Percentiles rank a stretch among this genome's conserved stretches.
These are phyloP conservation scores for Microthlaspi erraticum DNA, from an alignment of 345 rosid species.

Conservation along the genomic window DNA sequence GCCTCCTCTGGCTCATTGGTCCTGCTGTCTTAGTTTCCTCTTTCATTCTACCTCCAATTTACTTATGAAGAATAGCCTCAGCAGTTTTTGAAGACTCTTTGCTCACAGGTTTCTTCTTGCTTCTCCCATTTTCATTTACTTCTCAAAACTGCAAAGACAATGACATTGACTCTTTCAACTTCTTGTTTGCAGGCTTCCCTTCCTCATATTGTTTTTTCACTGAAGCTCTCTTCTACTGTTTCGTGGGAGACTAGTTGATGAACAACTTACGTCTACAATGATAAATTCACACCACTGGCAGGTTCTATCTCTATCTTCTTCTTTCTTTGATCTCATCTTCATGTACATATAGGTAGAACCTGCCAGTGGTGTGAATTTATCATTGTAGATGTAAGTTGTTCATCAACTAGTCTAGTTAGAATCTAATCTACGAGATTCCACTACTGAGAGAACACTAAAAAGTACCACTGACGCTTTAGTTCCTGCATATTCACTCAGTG, in stretches of 20 bases:
- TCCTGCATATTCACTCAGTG: too few relatives aligned
- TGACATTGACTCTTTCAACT: not conserved
- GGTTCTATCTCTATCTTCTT: slow-evolving; percentile 46
- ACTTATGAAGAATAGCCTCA: slow-evolving; percentile 74
- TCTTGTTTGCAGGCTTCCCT: slow-evolving; percentile 77
- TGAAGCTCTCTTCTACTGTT: slow-evolving; percentile 91
- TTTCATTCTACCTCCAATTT: slow-evolving; percentile 85
- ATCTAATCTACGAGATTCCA: not conserved
- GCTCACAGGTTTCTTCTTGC: slow-evolving; percentile 68
- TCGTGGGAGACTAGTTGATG: slow-evolving; percentile 59
- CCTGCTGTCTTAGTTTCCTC: slow-evolving; percentile 93
- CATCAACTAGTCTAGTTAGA: slow-evolving; percentile 52
- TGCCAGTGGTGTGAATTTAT: slow-evolving; percentile 69
- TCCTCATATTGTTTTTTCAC: slow-evolving; percentile 96
- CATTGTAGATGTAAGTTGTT: slow-evolving; percentile 60
- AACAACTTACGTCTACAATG: slow-evolving; percentile 60
- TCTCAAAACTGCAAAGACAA: not conserved
- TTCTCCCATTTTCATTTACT: not conserved
- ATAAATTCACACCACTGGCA: slow-evolving; percentile 69
- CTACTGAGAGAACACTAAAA: too few relatives aligned
- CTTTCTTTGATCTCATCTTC: not conserved
- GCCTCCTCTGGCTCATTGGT: slow-evolving; percentile 78
- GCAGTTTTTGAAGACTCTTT: slow-evolving; percentile 89
- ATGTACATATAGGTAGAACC: slow-evolving; percentile 49
- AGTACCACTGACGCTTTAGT: too few relatives aligned